Base-by-base conservation (phyloP, 2,329 filamentous ascomycete species). In the Trichoderma asperellum region DNA sequence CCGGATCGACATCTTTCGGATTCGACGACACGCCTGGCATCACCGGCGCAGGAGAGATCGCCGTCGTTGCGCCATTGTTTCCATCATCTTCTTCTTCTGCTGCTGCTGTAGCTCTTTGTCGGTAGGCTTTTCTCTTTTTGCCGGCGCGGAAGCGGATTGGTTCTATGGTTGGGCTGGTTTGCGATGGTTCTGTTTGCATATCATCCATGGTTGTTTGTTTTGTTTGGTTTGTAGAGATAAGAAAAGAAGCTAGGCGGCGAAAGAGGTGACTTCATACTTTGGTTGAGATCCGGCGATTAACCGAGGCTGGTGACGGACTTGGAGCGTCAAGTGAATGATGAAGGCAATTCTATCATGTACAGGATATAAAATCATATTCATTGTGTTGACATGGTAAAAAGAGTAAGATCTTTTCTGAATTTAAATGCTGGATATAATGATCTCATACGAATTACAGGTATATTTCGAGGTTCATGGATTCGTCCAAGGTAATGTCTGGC, bases 61-160 rank as follows among this genome's bases (percentile, higher is more conserved):
- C 14, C 21, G 65, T 12, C 18, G 37, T 47, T 18, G 24, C 40
- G 21, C 56, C 59, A 34, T 34, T 24, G 27, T 14, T 18, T 14
- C 16, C 56, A n/a, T 52, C 49, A 3, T 58, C 69, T 4, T 60
- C 68, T 14, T 43, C 37, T 16, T 12, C 37, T 40, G 37, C 35
- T 16, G 37, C 37, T 40, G 37, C 35, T 4, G 47, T 18, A 7
- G 77, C 72, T 71, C 86, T 85, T 71, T 87, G 86, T 58, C 88
- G 83, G 72, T 88, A 87, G 5, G 81, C 79, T 75, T 89, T 89
- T 76, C 87, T 83, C 79, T 89, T 90, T 77, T 89, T 90, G 70
- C 81, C 75, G 35, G 80, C 81, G 49, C 87, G 86, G 73, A 90
- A 90, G 37, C 86, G 78, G 40, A 88, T 77, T 14, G 79, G 77